These are phyloP conservation scores for Cladosporium sp. DNA, from an alignment of 2,329 filamentous ascomycete genomes.

Conservation along the genomic window DNA sequence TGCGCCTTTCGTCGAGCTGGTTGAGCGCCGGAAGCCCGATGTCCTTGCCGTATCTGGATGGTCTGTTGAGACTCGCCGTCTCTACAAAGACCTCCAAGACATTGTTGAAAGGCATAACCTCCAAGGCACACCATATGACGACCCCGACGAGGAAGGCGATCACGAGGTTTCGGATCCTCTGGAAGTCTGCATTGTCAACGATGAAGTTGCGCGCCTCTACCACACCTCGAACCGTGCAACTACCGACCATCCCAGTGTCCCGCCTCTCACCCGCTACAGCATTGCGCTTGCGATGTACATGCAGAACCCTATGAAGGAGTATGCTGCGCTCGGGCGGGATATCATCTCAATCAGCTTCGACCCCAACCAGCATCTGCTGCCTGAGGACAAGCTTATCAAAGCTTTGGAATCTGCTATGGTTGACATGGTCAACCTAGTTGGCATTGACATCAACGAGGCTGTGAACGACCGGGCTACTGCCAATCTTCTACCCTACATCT, in stretches of 20 bases:
- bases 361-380: conserved; percentile 79
- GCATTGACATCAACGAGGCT: conserved; percentile 91
- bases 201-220: conserved; percentile 94
- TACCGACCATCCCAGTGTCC: conserved; percentile 73
- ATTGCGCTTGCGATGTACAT: conserved; percentile 84
- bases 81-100: conserved; percentile 74
- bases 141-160: conserved; percentile 70
- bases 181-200: conserved; percentile 87
- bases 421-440: conserved; percentile 95
- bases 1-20: conserved; percentile 68
- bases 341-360: conserved; percentile 83
- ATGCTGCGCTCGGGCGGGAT: conserved; percentile 84
- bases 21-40: conserved; percentile 76
- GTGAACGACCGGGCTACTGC: conserved; percentile 74
- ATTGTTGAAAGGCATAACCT: conserved; percentile 73
- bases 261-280: conserved; percentile 78
- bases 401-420: conserved; percentile 94
- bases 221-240: conserved; percentile 78
- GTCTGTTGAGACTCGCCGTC: conserved; percentile 75
- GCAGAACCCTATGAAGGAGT: conserved; percentile 94
- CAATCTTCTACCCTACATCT: conserved; percentile 83
- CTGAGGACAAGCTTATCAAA: conserved; percentile 78
- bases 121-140: conserved; percentile 73
- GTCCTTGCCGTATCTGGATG: conserved; percentile 86
- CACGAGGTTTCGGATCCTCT: conserved; percentile 72